Evolutionary conservation across 2,329 filamentous ascomycete genomes (phyloP).

Genomic region (Phialocephala subalpina): DNA sequence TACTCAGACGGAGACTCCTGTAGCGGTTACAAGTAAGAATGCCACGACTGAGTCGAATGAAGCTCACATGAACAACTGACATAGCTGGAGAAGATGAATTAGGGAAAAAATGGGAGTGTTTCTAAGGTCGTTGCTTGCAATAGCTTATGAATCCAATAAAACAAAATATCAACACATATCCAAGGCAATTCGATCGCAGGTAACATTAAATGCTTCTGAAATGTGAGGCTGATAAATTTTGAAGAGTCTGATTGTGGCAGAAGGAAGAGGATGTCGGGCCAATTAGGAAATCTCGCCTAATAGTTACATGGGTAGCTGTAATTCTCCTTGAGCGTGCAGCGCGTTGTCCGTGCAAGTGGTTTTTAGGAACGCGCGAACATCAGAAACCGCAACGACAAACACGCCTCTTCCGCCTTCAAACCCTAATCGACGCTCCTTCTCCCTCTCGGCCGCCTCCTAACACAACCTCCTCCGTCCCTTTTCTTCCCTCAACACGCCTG

Average conservation of each 20-base stretch:
- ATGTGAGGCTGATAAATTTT: not conserved
- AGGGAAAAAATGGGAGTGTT: too few species aligned
- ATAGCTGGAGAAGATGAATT: too few species aligned
- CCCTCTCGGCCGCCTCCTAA: not conserved
- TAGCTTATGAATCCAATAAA: too few species aligned
- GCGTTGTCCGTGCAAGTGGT: slow-evolving; percentile 21
- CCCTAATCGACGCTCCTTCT: not conserved
- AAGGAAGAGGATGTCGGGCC: not conserved
- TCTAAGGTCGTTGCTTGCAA: too few species aligned
- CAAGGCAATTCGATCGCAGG: too few species aligned
- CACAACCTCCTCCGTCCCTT: not conserved
- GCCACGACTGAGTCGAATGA: too few species aligned
- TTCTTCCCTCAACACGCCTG: slow-evolving; percentile 3
- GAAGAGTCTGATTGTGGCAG: not conserved
- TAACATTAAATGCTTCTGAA: too few species aligned
- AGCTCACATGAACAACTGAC: too few species aligned
- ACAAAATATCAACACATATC: too few species aligned
- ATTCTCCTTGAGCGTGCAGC: too few species aligned
- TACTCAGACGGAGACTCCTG: too few species aligned
- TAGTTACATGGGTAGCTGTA: slow-evolving; percentile 5
- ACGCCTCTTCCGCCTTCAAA: not conserved
- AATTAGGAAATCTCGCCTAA: slow-evolving; percentile 14
- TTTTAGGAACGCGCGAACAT: slow-evolving; percentile 21
- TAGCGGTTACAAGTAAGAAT: too few species aligned
- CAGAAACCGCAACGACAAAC: slow-evolving; percentile 1